A percentile compares a stretch with the other conserved stretches of the same genome.
Evolutionary conservation across 305 asterid genomes (phyloP).

Genomic region (Fraxinus angustifolia): DNA sequence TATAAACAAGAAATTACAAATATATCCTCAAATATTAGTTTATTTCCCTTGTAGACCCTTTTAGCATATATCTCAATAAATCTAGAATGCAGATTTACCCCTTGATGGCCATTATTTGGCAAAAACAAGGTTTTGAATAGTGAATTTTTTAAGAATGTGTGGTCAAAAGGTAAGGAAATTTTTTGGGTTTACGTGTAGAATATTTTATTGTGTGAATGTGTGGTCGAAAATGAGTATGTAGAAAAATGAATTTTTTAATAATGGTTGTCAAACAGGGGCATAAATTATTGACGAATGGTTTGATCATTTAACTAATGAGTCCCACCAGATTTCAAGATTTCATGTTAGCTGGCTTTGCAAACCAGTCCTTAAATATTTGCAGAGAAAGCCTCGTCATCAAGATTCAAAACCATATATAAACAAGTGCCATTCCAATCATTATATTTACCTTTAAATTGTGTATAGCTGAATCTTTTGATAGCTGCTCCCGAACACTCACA

Average conservation of each 20-base stretch:
- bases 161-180: too few species aligned
- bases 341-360: not conserved
- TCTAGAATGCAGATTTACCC: not conserved
- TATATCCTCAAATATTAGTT: not conserved
- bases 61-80: not conserved
- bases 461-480: slow-evolving; percentile 23
- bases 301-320: not conserved
- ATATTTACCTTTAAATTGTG: slow-evolving; percentile 36
- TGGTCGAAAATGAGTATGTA: too few species aligned
- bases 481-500: slow-evolving; percentile 33
- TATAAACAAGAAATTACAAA: not conserved
- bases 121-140: too few species aligned
- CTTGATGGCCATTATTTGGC: too few species aligned
- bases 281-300: not conserved
- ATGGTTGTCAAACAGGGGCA: too few species aligned
- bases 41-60: not conserved
- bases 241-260: too few species aligned
- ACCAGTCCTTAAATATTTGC: not conserved
- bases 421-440: slow-evolving; percentile 9
- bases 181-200: too few species aligned
- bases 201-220: too few species aligned
- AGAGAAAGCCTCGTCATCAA: not conserved
- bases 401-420: slow-evolving; percentile 11
- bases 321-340: not conserved
- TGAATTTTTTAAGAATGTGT: too few species aligned